Conservation (phyloP, 768 basidiomycete species). For the Mrakia blollopis region DNA sequence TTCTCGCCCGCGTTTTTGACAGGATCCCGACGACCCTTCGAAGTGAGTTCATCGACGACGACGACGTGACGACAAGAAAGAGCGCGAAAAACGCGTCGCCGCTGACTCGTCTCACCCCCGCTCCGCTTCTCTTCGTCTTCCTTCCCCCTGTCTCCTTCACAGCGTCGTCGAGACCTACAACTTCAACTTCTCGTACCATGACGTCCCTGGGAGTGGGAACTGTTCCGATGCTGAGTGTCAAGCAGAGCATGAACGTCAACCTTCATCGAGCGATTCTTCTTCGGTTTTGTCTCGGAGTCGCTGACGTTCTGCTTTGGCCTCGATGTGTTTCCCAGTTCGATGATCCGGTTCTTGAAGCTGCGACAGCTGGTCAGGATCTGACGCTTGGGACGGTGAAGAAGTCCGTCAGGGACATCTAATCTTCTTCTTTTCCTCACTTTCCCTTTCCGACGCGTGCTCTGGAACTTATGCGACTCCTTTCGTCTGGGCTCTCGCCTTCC, state of each 20-base stretch:
- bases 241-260: not conserved
- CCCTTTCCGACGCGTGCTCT: too few species aligned
- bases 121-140: not conserved
- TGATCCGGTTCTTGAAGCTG: not conserved
- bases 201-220: slow-evolving; percentile 9
- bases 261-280: not conserved
- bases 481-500: too few species aligned
- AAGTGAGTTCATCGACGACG: slow-evolving; percentile 6
- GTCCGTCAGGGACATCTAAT: not conserved
- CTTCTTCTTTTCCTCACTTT: too few species aligned
- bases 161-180: slow-evolving; percentile 14
- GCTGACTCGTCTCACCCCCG: not conserved
- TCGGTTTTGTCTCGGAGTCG: not conserved
- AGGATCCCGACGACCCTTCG: slow-evolving; percentile 19
- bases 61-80: not conserved
- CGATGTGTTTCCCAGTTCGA: not conserved
- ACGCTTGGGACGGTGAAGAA: slow-evolving; percentile 23
- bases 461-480: too few species aligned
- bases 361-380: not conserved
- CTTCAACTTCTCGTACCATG: slow-evolving; percentile 25
- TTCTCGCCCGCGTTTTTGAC: too few species aligned
- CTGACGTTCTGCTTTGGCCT: too few species aligned
- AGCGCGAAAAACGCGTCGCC: not conserved
- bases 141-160: not conserved
- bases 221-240: slow-evolving; percentile 3